Base-by-base conservation (phyloP, 768 basidiomycete genomes). In the Serendipita sp. region DNA sequence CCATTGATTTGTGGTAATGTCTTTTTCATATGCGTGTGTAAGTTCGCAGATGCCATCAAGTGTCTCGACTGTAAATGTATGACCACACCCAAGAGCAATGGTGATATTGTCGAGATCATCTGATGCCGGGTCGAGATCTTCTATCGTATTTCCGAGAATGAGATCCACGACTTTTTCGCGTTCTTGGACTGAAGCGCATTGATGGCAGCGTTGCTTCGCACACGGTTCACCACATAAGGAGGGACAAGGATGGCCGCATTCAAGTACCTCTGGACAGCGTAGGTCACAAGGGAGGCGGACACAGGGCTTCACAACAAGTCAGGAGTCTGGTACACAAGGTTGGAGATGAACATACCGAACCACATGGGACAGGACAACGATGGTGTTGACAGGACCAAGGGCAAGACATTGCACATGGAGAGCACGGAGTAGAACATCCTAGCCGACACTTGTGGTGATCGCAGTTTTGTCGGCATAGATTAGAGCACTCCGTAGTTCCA, bases 181-280 rank as follows among this genome's bases (percentile, higher is more conserved):
- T 0, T 76, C 72, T 1, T 69, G 69, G 10, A 4, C 16, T 11
- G 78, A 62, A 1, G 78, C 76, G 66, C 86, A 88, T 3, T 64
- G 15, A 1, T 77, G 76, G 66, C 86, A 88, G 4, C 76, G 66
- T 72, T 86, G 85, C 1, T 75, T 69, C 0, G 64, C 37, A 68
- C 87, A 88, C 15, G 77, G 73, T 70, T 88, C 87, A 4, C 86
- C 84, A 63, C 85, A 87, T 0, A 88, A 85, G 40, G 85, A 87
- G 15, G 84, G 83, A 66, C 87, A 88, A 40, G 67, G 74, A 69
- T 87, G 85, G 8, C 84, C 83, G 69, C 86, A 88, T 3, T 44
- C 1, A 10, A 88, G 75, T 0, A 62, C n/a, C 11, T 74, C 74
- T 13, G 72, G 67, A 64, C 86, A 88, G 0, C 76, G 78, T 52